phyloP scores from a whole-genome alignment of 2,329 filamentous ascomycete genomes.

The Pestalotiopsis sp. region DNA sequence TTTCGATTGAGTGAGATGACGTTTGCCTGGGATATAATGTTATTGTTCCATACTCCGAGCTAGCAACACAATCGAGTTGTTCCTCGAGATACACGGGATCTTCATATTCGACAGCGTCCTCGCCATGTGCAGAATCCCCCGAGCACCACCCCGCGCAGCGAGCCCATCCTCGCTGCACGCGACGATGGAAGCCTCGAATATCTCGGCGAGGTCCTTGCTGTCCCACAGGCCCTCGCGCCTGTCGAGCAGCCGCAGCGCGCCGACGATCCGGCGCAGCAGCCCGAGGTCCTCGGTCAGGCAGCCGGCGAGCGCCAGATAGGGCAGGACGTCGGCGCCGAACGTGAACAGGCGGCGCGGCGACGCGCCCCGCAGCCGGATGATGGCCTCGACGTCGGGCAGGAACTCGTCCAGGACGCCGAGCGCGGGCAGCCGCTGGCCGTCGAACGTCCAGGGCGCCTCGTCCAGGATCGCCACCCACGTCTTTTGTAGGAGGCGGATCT shows the following conservation, averaged over 20 bases:
- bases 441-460: not conserved
- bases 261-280: not conserved
- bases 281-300: not conserved
- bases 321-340: not conserved
- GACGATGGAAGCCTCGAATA: not conserved
- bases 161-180: too few relatives aligned
- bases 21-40: not conserved
- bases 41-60: not conserved
- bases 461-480: slow-evolving; percentile 2
- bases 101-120: too few relatives aligned
- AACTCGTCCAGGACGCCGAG: not conserved
- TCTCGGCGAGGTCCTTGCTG: not conserved
- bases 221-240: not conserved
- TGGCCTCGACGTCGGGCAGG: not conserved
- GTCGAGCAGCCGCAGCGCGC: not conserved
- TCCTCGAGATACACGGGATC: too few relatives aligned
- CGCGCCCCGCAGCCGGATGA: not conserved
- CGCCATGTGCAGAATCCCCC: too few relatives aligned
- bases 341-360: not conserved
- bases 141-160: too few relatives aligned
- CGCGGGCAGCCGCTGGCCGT: too few relatives aligned
- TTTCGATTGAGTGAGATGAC: not conserved
- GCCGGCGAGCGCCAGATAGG: not conserved
- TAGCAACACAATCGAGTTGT: too few relatives aligned
- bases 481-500: not conserved